phyloP scores from a whole-genome alignment of 768 basidiomycete genomes.

The Rhodosporidiobolus sp. region DNA sequence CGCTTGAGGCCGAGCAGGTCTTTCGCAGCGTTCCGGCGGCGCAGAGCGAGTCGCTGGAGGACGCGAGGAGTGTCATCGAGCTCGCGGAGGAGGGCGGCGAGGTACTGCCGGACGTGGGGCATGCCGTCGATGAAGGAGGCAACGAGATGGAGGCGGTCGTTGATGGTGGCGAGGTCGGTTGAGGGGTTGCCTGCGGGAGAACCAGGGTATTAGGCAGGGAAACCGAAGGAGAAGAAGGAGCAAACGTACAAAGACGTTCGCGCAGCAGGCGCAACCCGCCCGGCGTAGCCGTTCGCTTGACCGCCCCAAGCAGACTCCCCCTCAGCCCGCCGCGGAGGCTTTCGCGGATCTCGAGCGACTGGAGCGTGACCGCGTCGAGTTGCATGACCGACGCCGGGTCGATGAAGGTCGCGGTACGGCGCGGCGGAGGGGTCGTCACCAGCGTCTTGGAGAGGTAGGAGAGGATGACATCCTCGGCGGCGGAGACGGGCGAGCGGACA shows the following conservation, averaged over 20 bases:
- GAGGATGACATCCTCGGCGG: constrained; percentile 28
- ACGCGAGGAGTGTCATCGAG: constrained; percentile 71
- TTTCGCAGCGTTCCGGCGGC: constrained; percentile 60
- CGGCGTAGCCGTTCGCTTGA: constrained; percentile 73
- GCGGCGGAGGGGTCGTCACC: constrained; percentile 14
- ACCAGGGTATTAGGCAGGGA: neutral
- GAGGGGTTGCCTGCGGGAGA: constrained; percentile 15
- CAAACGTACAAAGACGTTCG: constrained; percentile 65
- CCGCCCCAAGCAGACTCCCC: constrained; percentile 69
- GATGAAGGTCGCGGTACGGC: constrained; percentile 55
- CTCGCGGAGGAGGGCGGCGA: constrained; percentile 58
- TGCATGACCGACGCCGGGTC: constrained; percentile 68
- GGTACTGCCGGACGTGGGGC: constrained; percentile 64
- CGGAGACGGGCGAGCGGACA: neutral
- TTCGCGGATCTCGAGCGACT: constrained; percentile 81
- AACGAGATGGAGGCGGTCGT: constrained; percentile 71
- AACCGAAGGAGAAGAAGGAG: constrained; percentile 43
- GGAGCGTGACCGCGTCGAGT: constrained; percentile 82
- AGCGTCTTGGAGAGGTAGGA: constrained; percentile 30
- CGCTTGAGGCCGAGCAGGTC: constrained; percentile 66
- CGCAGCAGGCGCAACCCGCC: constrained; percentile 72
- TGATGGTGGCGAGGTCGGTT: constrained; percentile 59
- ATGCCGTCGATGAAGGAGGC: constrained; percentile 59
- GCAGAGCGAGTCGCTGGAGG: constrained; percentile 69
- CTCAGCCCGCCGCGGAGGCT: constrained; percentile 65